phyloP scores from a whole-genome alignment of 352 stramenopile species.

The Phytophthora fragariae region DNA sequence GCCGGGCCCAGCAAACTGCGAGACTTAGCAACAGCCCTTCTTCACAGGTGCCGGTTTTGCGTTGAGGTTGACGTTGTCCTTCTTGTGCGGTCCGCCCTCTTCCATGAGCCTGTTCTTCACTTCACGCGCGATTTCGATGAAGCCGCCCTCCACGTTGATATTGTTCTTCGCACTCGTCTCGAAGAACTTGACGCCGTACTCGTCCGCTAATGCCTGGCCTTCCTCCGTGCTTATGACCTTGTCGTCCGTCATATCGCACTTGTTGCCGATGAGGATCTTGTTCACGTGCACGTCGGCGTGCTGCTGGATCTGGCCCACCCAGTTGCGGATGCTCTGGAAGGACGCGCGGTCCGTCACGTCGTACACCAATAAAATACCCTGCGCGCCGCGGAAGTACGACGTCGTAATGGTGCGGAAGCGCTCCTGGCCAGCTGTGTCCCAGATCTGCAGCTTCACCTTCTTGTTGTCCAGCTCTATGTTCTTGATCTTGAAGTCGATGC shows the following conservation, averaged over 20 bases:
- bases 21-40: constrained; percentile 87
- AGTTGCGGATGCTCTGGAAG: constrained; percentile 98
- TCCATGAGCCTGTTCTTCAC: constrained; percentile 92
- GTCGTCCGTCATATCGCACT: constrained; percentile 98
- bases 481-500: constrained; percentile 94
- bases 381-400: constrained; percentile 98
- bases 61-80: constrained; percentile 84
- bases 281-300: constrained; percentile 99
- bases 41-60: constrained; percentile 77
- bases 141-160: constrained; percentile 94
- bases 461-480: constrained; percentile 96
- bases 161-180: constrained; percentile 97
- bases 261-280: constrained; percentile 99
- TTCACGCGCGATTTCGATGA: constrained; percentile 90
- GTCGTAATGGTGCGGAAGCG: constrained; percentile 99
- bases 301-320: constrained; percentile 97
- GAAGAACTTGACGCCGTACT: constrained; percentile 97
- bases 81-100: constrained; percentile 88
- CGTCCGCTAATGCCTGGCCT: constrained; percentile 93
- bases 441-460: constrained; percentile 99
- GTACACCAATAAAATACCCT: constrained; percentile 99
- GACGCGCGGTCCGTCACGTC: constrained; percentile 97
- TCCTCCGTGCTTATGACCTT: constrained; percentile 96
- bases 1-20: constrained; percentile 35
- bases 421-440: constrained; percentile 99